phyloP scores from a whole-genome alignment of 2,329 filamentous ascomycete species.

The Trichoderma asperellum region DNA sequence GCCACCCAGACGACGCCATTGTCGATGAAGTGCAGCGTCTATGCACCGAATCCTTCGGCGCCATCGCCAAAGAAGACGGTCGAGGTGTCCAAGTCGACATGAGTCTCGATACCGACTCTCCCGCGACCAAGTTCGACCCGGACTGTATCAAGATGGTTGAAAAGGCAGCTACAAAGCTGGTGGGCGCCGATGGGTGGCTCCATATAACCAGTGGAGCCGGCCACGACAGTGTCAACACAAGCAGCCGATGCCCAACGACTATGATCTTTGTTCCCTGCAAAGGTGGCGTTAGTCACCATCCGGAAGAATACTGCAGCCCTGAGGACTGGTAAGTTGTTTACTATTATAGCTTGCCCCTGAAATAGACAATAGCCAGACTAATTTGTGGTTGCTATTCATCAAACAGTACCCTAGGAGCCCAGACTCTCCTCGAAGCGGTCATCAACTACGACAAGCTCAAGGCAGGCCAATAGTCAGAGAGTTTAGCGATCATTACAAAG shows the following conservation, averaged over 20 bases:
- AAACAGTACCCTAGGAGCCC: conserved; percentile 36
- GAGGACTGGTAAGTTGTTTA: conserved; percentile 40
- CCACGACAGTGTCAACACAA: conserved; percentile 46
- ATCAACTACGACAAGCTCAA: conserved; percentile 33
- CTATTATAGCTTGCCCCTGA: too few relatives aligned
- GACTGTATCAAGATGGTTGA: conserved; percentile 69
- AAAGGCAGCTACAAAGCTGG: conserved; percentile 58
- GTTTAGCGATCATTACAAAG: not conserved
- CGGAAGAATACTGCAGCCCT: conserved; percentile 43
- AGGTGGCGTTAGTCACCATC: conserved; percentile 45
- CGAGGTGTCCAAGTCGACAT: conserved; percentile 56
- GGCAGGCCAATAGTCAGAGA: not conserved
- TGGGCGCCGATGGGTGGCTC: conserved; percentile 48
- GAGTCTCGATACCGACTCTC: conserved; percentile 61
- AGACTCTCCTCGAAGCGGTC: conserved; percentile 37
- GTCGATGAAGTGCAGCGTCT: conserved; percentile 51
- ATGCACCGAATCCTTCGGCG: conserved; percentile 34
- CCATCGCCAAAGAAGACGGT: conserved; percentile 36
- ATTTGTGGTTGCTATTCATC: not conserved
- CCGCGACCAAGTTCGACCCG: conserved; percentile 65
- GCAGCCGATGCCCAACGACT: conserved; percentile 40
- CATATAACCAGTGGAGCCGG: conserved; percentile 46
- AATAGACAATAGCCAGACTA: not conserved
- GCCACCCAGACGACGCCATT: conserved; percentile 58
- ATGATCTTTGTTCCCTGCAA: conserved; percentile 47